Conservation (phyloP, 2,329 filamentous ascomycete genomes). For the Alternaria sp. region DNA sequence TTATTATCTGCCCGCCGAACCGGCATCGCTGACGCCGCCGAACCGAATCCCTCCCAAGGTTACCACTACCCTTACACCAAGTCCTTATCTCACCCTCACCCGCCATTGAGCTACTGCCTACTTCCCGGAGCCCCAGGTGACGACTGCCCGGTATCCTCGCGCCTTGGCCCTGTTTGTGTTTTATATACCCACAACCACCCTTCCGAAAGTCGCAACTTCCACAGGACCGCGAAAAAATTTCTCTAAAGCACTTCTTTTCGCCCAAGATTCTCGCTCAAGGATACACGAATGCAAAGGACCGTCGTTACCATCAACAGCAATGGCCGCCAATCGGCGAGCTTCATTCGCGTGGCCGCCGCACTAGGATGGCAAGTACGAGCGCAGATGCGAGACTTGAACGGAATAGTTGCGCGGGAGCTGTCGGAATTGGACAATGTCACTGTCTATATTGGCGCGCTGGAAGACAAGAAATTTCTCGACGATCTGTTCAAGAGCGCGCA, state of each 20-base stretch:
- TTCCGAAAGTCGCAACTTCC: constrained; percentile 6
- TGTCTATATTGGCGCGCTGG: constrained; percentile 68
- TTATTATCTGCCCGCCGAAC: constrained; percentile 30
- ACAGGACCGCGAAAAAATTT: background rate
- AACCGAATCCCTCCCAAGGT: constrained; percentile 17
- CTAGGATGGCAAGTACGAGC: constrained; percentile 93
- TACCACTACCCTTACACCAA: constrained; percentile 22
- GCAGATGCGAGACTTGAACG: constrained; percentile 85
- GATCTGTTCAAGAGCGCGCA: constrained; percentile 83
- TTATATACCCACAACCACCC: constrained; percentile 27
- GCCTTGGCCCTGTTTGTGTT: constrained; percentile 25
- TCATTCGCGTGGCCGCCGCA: constrained; percentile 91
- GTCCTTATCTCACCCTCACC: constrained; percentile 29
- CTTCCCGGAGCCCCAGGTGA: constrained; percentile 11
- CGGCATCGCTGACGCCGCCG: constrained; percentile 25
- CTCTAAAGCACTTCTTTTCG: background rate
- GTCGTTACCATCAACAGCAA: constrained; percentile 95
- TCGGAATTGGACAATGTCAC: constrained; percentile 81
- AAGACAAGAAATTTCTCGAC: constrained; percentile 77
- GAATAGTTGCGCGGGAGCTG: constrained; percentile 87
- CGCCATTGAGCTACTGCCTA: constrained; percentile 16
- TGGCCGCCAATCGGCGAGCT: constrained; percentile 91
- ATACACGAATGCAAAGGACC: constrained; percentile 60
- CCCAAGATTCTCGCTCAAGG: constrained; percentile 1
- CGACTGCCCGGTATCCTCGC: constrained; percentile 18